A percentile compares a stretch with the other conserved stretches of the same genome.
Conservation (phyloP, 148 eudicot species). For the Fagopyrum homotropicum region DNA sequence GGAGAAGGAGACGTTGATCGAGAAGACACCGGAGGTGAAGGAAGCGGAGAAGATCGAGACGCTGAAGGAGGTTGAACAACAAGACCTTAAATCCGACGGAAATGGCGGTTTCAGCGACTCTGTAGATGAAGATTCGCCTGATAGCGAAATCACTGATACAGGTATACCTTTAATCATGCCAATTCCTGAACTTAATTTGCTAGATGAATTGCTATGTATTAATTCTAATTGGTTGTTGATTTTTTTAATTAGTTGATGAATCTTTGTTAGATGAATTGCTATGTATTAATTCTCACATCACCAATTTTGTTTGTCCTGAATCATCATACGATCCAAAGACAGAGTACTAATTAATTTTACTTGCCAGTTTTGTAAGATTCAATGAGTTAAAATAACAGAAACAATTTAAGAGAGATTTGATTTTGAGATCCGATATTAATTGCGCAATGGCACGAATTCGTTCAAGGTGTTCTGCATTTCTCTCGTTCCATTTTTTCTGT, state of each 20-base stretch:
- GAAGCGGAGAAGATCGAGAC: slow-evolving; percentile 12
- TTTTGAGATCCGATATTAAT: not conserved
- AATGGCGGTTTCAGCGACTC: slow-evolving; percentile 22
- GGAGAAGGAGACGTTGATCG: not conserved
- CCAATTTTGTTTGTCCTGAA: not conserved
- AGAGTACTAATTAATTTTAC: not conserved
- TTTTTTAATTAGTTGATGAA: not conserved
- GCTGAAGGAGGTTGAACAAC: not conserved
- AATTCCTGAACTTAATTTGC: not conserved
- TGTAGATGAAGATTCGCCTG: slow-evolving; percentile 52
- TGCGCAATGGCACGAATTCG: not conserved
- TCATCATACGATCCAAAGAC: not conserved
- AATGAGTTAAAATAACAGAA: not conserved
- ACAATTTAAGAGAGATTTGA: not conserved
- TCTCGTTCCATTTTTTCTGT: not conserved
- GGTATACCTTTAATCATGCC: slow-evolving; percentile 29
- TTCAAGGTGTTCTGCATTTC: not conserved
- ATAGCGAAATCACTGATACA: slow-evolving; percentile 68
- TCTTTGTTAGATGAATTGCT: not conserved
- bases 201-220: no score
- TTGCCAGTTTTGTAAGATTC: not conserved
- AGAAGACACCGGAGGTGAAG: slow-evolving; percentile 10
- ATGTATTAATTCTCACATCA: not conserved
- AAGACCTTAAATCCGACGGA: slow-evolving; percentile 19
- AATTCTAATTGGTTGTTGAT: not conserved